phyloP scores from a whole-genome alignment of 2,329 filamentous ascomycete species.

The Gliomastix tumulicola region DNA sequence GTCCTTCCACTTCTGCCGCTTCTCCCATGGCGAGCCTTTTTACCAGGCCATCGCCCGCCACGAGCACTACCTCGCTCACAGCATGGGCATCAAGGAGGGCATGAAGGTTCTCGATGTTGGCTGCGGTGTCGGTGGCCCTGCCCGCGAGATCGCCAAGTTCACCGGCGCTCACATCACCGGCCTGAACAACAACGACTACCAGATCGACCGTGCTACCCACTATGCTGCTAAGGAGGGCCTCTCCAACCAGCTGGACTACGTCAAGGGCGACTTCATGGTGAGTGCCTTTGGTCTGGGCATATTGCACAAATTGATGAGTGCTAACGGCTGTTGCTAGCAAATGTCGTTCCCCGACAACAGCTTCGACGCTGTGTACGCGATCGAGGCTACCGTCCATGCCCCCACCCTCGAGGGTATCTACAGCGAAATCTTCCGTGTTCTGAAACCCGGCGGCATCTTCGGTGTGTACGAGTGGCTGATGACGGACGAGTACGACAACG shows the following conservation, averaged over 20 bases:
- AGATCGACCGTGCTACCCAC: slow-evolving; percentile 85
- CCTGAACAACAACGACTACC: slow-evolving; percentile 99
- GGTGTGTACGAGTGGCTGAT: slow-evolving; percentile 99
- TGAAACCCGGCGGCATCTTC: slow-evolving; percentile 93
- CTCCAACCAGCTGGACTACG: slow-evolving; percentile 71
- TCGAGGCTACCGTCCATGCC: slow-evolving; percentile 94
- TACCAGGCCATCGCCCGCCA: slow-evolving; percentile 89
- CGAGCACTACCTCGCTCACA: slow-evolving; percentile 93
- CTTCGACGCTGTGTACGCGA: slow-evolving; percentile 94
- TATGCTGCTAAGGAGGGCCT: slow-evolving; percentile 81
- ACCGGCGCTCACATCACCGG: slow-evolving; percentile 83
- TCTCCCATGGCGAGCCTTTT: slow-evolving; percentile 80
- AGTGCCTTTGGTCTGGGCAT: slow-evolving; percentile 6
- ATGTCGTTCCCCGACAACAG: slow-evolving; percentile 89
- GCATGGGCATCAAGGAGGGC: slow-evolving; percentile 76
- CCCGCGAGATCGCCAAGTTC: slow-evolving; percentile 94
- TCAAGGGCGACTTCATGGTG: slow-evolving; percentile 96
- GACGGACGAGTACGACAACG: slow-evolving; percentile 91
- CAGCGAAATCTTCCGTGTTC: slow-evolving; percentile 85
- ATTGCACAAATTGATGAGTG: background rate
- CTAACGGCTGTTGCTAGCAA: slow-evolving; percentile 46
- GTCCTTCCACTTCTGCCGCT: slow-evolving; percentile 97
- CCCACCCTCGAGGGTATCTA: slow-evolving; percentile 89
- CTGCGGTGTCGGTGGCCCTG: slow-evolving; percentile 93
- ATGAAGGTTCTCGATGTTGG: slow-evolving; percentile 94